A percentile compares a stretch with the other conserved stretches of the same genome.
phyloP scores from a whole-genome alignment of 257 asterid genomes.

The Solanum bukasovii region DNA sequence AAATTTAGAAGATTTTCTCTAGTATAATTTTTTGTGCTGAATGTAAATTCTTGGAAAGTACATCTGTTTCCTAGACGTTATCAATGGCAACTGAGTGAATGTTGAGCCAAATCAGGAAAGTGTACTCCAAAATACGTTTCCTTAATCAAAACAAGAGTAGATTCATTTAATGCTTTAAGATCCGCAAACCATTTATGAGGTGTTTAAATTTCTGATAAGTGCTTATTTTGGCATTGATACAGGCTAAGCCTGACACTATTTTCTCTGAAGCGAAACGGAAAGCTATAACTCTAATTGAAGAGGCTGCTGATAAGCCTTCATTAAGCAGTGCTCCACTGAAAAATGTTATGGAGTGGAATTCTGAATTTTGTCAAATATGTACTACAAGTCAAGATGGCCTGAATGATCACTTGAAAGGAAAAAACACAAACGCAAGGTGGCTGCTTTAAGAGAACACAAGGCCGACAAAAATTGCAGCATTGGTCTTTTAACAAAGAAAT shows the following conservation, averaged over 20 bases:
- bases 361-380: constrained; percentile 35
- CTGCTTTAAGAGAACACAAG: constrained; percentile 9
- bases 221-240: background rate
- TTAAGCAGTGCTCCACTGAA: constrained; percentile 2
- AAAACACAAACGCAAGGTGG: constrained; percentile 45
- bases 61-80: no score
- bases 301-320: constrained; percentile 1
- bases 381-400: constrained; percentile 17
- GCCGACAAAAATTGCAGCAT: constrained; percentile 14
- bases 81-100: no score
- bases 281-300: constrained; percentile 4
- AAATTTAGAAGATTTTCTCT: no score
- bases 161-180: background rate
- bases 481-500: constrained; percentile 15
- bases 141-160: no score
- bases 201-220: background rate
- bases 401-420: constrained; percentile 36
- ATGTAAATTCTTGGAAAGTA: no score
- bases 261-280: constrained; percentile 26
- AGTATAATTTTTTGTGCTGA: no score
- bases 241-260: constrained; percentile 23
- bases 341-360: constrained; percentile 29
- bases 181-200: background rate
- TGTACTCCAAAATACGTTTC: no score
- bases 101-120: background rate